Evolutionary conservation across 2,329 filamentous ascomycete species (phyloP).

Genomic region (Camillea tinctor): DNA sequence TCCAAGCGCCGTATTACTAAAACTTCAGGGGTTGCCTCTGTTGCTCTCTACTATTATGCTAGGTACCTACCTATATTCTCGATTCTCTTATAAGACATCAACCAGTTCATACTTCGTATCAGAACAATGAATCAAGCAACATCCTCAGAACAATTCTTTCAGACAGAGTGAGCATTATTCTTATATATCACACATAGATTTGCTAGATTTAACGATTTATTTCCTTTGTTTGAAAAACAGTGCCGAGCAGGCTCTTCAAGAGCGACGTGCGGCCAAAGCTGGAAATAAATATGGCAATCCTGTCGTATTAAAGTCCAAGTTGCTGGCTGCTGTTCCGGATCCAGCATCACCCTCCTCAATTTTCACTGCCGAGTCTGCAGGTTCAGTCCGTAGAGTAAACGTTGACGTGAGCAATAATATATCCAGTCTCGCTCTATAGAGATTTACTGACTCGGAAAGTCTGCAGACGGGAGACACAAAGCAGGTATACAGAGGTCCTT

Average conservation of each 20-base stretch:
- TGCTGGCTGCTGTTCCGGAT: constrained; percentile 72
- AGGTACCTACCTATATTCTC: background rate
- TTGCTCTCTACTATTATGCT: too few relatives aligned
- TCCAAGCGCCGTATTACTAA: background rate
- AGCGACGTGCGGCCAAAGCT: constrained; percentile 67
- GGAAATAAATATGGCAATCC: constrained; percentile 80
- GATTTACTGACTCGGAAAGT: constrained; percentile 8
- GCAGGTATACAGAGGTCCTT: constrained; percentile 67
- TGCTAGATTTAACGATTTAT: constrained; percentile 1
- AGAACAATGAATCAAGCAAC: constrained; percentile 59
- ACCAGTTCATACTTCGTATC: background rate
- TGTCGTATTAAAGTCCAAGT: constrained; percentile 78
- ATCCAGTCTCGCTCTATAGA: background rate
- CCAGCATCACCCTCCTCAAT: constrained; percentile 60
- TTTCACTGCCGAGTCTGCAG: constrained; percentile 85
- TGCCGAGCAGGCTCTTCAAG: constrained; percentile 46
- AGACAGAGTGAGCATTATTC: constrained; percentile 69
- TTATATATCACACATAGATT: too few relatives aligned
- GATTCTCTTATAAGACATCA: background rate
- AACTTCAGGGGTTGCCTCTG: background rate
- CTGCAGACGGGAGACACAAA: constrained; percentile 43
- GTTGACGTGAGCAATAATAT: constrained; percentile 61
- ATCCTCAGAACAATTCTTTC: constrained; percentile 83
- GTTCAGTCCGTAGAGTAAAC: constrained; percentile 70
- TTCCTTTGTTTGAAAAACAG: constrained; percentile 31